Evolutionary conservation across 2,329 filamentous ascomycete genomes (phyloP).

Genomic region (Penicillium sp.): DNA sequence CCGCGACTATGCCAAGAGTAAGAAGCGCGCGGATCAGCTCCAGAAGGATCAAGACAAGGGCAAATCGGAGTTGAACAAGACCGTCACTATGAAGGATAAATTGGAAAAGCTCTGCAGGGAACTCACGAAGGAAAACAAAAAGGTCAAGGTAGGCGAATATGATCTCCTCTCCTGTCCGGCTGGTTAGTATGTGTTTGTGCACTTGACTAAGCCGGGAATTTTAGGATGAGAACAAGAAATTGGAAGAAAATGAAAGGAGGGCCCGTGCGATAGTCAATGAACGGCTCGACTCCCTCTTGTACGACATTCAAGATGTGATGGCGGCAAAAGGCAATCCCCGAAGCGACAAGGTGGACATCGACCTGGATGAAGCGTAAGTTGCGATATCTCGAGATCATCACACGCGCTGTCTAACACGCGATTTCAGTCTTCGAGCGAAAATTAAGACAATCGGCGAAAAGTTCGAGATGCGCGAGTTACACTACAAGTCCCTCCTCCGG

Average conservation of each 20-base stretch:
- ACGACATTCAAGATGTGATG: conserved; percentile 86
- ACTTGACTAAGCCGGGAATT: conserved; percentile 20
- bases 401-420: conserved; percentile 19
- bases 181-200: conserved; percentile 7
- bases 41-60: conserved; percentile 96
- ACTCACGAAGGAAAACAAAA: conserved; percentile 95
- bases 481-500: conserved; percentile 89
- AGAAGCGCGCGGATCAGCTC: conserved; percentile 89
- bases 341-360: conserved; percentile 79
- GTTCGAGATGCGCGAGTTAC: conserved; percentile 91
- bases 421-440: conserved; percentile 66
- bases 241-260: conserved; percentile 83
- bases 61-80: conserved; percentile 86
- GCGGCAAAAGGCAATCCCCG: conserved; percentile 83
- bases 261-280: conserved; percentile 84
- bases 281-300: conserved; percentile 77
- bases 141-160: conserved; percentile 75
- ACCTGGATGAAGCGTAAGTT: conserved; percentile 84
- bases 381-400: conserved; percentile 7
- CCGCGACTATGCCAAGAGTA: conserved; percentile 92
- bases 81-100: conserved; percentile 90
- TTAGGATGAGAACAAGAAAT: conserved; percentile 88
- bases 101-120: conserved; percentile 95
- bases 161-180: background rate
- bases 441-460: conserved; percentile 94